Conservation (phyloP, 495 filamentous ascomycete species). For the Podospora didyma region DNA sequence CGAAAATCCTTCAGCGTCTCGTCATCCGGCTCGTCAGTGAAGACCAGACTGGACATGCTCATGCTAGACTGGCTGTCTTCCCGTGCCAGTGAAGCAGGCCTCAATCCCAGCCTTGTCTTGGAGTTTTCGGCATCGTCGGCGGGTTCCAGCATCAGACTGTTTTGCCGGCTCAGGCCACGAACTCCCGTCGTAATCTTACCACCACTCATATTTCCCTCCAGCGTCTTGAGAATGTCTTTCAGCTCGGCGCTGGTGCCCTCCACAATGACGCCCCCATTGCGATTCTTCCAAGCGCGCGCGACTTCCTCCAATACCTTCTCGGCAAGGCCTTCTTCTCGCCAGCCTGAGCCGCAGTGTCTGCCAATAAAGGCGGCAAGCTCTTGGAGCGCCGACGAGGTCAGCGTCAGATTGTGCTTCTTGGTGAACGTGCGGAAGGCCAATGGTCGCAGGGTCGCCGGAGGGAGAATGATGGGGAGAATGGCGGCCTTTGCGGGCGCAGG, state of each 20-base stretch:
- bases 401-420: slow-evolving; percentile 93
- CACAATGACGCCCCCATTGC: slow-evolving; percentile 80
- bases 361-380: slow-evolving; percentile 85
- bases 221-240: slow-evolving; percentile 70
- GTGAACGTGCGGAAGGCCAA: slow-evolving; percentile 95
- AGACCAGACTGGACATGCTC: slow-evolving; percentile 55
- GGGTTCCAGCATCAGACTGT: slow-evolving; percentile 47
- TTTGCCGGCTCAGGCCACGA: slow-evolving; percentile 53
- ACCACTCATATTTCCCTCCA: slow-evolving; percentile 81
- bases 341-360: slow-evolving; percentile 88
- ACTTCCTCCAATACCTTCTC: slow-evolving; percentile 91
- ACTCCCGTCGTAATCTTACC: slow-evolving; percentile 56
- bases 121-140: slow-evolving; percentile 35
- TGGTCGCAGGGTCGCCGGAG: slow-evolving; percentile 79
- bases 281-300: slow-evolving; percentile 83
- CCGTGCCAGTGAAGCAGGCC: slow-evolving; percentile 39
- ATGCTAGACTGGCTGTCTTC: slow-evolving; percentile 62
- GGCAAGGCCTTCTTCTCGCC: slow-evolving; percentile 90
- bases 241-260: slow-evolving; percentile 74
- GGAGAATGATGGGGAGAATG: slow-evolving; percentile 83
- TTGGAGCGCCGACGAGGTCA: slow-evolving; percentile 82
- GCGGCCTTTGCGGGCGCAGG: slow-evolving; percentile 59
- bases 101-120: slow-evolving; percentile 39
- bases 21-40: slow-evolving; percentile 60
- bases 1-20: slow-evolving; percentile 58